Evolutionary conservation across 1,284 basidiomycete genomes (phyloP).

Genomic region (Takashimella tepidaria): DNA sequence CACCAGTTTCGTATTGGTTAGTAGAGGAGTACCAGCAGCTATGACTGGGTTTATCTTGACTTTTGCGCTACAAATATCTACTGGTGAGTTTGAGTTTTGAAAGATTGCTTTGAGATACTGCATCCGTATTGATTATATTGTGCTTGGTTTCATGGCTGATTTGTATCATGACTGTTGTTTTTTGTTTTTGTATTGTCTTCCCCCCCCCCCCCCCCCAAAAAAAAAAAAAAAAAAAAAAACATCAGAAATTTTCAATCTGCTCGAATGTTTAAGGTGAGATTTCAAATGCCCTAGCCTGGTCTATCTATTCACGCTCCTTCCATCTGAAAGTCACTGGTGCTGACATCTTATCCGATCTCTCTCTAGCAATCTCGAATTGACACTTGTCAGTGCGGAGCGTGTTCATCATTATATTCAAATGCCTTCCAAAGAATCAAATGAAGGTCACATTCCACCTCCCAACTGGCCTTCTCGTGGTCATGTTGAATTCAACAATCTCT

Average conservation of each 20-base stretch:
- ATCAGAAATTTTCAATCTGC: constrained; percentile 35
- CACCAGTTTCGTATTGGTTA: constrained; percentile 48
- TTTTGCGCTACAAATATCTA: constrained; percentile 44
- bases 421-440: constrained; percentile 23
- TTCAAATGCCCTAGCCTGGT: constrained; percentile 2
- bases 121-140: too few relatives aligned
- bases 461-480: constrained; percentile 64
- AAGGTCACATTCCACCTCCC: constrained; percentile 44
- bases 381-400: constrained; percentile 47
- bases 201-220: too few relatives aligned
- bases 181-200: too few relatives aligned
- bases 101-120: too few relatives aligned
- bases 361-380: constrained; percentile 34
- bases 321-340: background rate
- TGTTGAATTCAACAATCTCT: constrained; percentile 60
- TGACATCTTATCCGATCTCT: too few relatives aligned
- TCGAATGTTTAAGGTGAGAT: constrained; percentile 24
- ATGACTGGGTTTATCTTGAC: constrained; percentile 49
- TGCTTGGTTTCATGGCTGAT: too few relatives aligned
- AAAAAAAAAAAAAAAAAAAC: too few relatives aligned
- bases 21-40: constrained; percentile 41
- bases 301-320: too few relatives aligned
- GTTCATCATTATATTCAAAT: constrained; percentile 46
- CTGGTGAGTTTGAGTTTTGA: constrained; percentile 21
- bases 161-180: too few relatives aligned